Evolutionary conservation across 495 filamentous ascomycete species (phyloP).

Genomic region (Aspergillus ellipticus): DNA sequence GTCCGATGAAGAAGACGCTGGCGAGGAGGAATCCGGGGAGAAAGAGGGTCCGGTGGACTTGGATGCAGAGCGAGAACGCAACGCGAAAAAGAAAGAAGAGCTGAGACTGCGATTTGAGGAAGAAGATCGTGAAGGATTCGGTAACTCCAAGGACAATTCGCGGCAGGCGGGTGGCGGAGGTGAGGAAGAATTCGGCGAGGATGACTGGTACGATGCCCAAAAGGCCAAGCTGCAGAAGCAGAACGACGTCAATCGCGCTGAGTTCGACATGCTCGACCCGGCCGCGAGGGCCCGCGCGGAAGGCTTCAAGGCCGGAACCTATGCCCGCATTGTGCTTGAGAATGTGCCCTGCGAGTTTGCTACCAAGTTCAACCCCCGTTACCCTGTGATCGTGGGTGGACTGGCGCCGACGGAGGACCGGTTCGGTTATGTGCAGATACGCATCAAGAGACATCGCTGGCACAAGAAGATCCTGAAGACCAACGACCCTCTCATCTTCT

Average conservation of each 20-base stretch:
- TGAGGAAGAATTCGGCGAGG: constrained; percentile 83
- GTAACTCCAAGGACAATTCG: constrained; percentile 74
- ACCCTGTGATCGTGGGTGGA: constrained; percentile 85
- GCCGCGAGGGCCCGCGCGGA: constrained; percentile 75
- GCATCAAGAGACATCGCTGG: constrained; percentile 97
- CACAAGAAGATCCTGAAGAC: constrained; percentile 99
- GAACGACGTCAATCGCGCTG: constrained; percentile 86
- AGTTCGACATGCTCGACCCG: constrained; percentile 83
- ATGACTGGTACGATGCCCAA: constrained; percentile 97
- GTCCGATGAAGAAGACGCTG: constrained; percentile 42
- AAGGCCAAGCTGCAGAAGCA: constrained; percentile 95
- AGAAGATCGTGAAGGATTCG: constrained; percentile 90
- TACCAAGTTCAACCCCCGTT: constrained; percentile 76
- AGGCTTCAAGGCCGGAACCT: constrained; percentile 89
- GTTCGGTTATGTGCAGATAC: constrained; percentile 89
- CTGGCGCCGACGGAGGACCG: constrained; percentile 88
- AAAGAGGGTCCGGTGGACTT: constrained; percentile 48
- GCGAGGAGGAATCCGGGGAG: constrained; percentile 29
- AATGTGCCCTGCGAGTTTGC: constrained; percentile 90
- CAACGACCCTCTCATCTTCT: constrained; percentile 95
- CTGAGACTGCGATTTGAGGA: constrained; percentile 92
- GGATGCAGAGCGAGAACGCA: constrained; percentile 83
- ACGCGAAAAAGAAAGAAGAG: constrained; percentile 90
- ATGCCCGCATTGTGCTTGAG: constrained; percentile 83
- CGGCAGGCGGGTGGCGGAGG: constrained; percentile 54